Percentiles rank a stretch among this genome's conserved stretches.
phyloP scores from a whole-genome alignment of 2,329 filamentous ascomycete species.

The Cadophora sp. region DNA sequence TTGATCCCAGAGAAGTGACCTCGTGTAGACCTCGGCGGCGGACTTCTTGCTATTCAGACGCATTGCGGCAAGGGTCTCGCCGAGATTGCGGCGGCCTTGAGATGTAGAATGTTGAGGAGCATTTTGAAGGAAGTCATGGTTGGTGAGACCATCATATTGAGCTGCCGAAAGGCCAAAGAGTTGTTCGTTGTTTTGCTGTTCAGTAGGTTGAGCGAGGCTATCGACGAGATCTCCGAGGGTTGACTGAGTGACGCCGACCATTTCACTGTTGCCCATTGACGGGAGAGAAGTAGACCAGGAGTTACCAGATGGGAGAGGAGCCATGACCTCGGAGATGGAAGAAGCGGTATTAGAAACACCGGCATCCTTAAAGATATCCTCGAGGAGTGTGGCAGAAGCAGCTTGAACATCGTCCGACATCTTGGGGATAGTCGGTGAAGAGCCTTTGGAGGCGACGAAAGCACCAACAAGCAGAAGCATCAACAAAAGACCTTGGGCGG shows the following conservation, averaged over 20 bases:
- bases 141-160: slow-evolving; percentile 87
- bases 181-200: slow-evolving; percentile 87
- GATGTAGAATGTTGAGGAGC: slow-evolving; percentile 58
- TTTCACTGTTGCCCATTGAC: slow-evolving; percentile 51
- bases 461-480: slow-evolving; percentile 97
- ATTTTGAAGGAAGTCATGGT: slow-evolving; percentile 73
- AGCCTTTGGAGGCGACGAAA: slow-evolving; percentile 89
- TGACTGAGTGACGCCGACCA: slow-evolving; percentile 60
- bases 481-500: slow-evolving; percentile 83
- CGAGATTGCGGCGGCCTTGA: slow-evolving; percentile 75
- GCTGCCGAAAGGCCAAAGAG: slow-evolving; percentile 84
- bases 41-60: slow-evolving; percentile 73
- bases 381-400: slow-evolving; percentile 77
- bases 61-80: slow-evolving; percentile 82
- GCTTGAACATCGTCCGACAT: slow-evolving; percentile 83
- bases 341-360: slow-evolving; percentile 59
- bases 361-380: slow-evolving; percentile 83
- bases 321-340: slow-evolving; percentile 49
- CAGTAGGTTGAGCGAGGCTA: slow-evolving; percentile 74
- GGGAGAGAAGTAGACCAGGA: slow-evolving; percentile 52
- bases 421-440: slow-evolving; percentile 73
- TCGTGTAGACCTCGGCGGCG: slow-evolving; percentile 88
- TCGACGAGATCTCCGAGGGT: slow-evolving; percentile 72
- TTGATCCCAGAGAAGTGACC: slow-evolving; percentile 92
- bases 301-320: slow-evolving; percentile 59